Evolutionary conservation across 2,329 filamentous ascomycete genomes (phyloP).

Genomic region (Aspergillus fructus): DNA sequence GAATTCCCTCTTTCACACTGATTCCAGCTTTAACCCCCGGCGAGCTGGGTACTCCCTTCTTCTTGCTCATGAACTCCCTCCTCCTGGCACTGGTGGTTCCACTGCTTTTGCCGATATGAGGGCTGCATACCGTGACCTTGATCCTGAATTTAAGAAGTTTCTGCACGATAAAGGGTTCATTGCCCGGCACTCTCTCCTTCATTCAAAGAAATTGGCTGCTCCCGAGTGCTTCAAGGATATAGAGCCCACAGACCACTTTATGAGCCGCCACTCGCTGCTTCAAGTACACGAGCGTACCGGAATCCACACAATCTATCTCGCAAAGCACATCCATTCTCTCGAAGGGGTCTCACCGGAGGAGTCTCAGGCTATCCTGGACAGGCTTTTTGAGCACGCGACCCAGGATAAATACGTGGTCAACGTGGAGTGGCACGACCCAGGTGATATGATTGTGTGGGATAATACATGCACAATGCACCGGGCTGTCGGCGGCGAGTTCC

Average conservation of each 20-base stretch:
- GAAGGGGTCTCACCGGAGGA: not conserved
- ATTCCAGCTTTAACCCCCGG: not conserved
- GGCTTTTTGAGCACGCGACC: not conserved
- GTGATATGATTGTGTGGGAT: not conserved
- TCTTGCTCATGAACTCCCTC: not conserved
- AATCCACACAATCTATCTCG: not conserved
- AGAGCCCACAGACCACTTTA: too few relatives aligned
- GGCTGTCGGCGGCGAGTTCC: conserved; percentile 46
- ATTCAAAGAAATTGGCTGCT: not conserved
- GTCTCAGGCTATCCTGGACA: not conserved
- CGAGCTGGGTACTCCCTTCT: not conserved
- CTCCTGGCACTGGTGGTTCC: not conserved
- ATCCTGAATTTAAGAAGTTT: not conserved
- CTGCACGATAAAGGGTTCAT: not conserved
- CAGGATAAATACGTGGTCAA: not conserved
- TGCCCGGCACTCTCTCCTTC: not conserved
- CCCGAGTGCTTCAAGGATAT: too few relatives aligned
- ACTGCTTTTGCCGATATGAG: not conserved
- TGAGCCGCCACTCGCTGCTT: too few relatives aligned
- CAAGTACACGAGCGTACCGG: not conserved
- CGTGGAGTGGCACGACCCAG: not conserved
- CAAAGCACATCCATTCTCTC: not conserved
- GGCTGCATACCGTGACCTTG: not conserved
- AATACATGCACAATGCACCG: not conserved
- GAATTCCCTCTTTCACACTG: not conserved